Percentiles rank a stretch among this genome's conserved stretches.
phyloP scores from a whole-genome alignment of 2,329 filamentous ascomycete genomes.

The Scortechinia acanthostroma region DNA sequence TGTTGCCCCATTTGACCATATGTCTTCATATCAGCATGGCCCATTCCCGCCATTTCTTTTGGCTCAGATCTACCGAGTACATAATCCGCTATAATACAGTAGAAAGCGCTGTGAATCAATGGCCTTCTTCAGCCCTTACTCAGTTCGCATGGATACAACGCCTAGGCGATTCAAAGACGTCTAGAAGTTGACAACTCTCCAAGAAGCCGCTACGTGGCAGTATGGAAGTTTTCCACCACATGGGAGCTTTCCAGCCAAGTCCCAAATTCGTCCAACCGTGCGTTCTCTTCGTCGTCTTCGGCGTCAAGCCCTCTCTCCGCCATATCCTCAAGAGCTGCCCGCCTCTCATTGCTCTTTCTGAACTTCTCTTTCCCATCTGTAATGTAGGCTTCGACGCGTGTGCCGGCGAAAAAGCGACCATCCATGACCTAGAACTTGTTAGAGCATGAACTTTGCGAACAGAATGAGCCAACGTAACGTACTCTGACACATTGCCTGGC shows the following conservation, averaged over 20 bases:
- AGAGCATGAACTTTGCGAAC: not conserved
- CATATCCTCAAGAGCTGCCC: conserved; percentile 8
- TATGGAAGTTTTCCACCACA: conserved; percentile 1
- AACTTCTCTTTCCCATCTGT: conserved; percentile 41
- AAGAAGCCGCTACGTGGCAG: not conserved
- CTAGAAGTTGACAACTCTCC: too few species aligned
- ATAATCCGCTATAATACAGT: too few species aligned
- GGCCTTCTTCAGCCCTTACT: too few species aligned
- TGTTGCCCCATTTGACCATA: too few species aligned
- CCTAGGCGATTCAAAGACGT: too few species aligned
- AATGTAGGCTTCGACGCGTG: conserved; percentile 38
- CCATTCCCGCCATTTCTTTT: too few species aligned
- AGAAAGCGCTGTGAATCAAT: too few species aligned
- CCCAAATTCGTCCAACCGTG: conserved; percentile 15
- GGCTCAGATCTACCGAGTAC: too few species aligned
- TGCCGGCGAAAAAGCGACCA: conserved; percentile 41
- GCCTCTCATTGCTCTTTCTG: conserved; percentile 25
- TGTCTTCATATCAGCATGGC: too few species aligned
- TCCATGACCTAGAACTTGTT: conserved; percentile 32
- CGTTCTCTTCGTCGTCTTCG: conserved; percentile 31
- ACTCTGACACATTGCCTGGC: conserved; percentile 39
- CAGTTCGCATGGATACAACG: too few species aligned
- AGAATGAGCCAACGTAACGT: not conserved
- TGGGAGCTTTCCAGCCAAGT: conserved; percentile 11
- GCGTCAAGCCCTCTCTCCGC: conserved; percentile 29